Evolutionary conservation across 345 rosid genomes (phyloP).

Genomic region (Populus simonii): DNA sequence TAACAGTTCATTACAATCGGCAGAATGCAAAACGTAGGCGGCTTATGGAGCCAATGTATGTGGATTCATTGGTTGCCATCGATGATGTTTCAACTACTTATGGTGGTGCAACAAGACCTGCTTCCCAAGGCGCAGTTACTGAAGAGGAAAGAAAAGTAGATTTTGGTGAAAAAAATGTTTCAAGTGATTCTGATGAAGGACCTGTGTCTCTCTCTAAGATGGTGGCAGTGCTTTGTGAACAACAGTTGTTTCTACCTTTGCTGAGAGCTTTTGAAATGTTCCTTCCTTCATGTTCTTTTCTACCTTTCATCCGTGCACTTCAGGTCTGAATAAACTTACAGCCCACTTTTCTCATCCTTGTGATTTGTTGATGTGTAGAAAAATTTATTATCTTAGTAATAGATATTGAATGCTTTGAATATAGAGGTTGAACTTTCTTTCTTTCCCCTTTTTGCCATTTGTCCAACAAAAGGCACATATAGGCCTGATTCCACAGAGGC

Average conservation of each 20-base stretch:
- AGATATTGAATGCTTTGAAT: slow-evolving; percentile 1
- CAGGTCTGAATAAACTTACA: slow-evolving; percentile 57
- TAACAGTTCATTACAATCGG: slow-evolving; percentile 79
- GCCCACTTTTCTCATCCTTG: slow-evolving; percentile 3
- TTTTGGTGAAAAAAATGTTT: slow-evolving; percentile 35
- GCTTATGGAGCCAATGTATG: slow-evolving; percentile 54
- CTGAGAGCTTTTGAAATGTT: slow-evolving; percentile 96
- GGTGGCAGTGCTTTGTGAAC: slow-evolving; percentile 98
- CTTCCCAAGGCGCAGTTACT: slow-evolving; percentile 34
- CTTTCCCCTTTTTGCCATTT: slow-evolving; percentile 5
- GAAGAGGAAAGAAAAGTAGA: slow-evolving; percentile 48
- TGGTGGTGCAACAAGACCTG: slow-evolving; percentile 27
- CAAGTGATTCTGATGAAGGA: slow-evolving; percentile 57
- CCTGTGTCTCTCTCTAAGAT: slow-evolving; percentile 69
- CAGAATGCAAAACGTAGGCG: slow-evolving; percentile 81
- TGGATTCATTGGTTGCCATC: slow-evolving; percentile 37
- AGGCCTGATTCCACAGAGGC: slow-evolving; percentile 8
- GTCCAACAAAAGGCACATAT: neutral
- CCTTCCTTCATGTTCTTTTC: slow-evolving; percentile 87
- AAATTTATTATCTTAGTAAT: neutral
- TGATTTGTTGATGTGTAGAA: slow-evolving; percentile 5
- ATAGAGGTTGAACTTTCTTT: neutral
- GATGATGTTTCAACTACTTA: slow-evolving; percentile 34
- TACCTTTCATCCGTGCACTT: slow-evolving; percentile 92
- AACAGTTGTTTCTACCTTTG: slow-evolving; percentile 81